Evolutionary conservation across 2,329 filamentous ascomycete species (phyloP), one percentile per base, ranked within the genome.

Genomic region (Seiridium cupressi): DNA sequence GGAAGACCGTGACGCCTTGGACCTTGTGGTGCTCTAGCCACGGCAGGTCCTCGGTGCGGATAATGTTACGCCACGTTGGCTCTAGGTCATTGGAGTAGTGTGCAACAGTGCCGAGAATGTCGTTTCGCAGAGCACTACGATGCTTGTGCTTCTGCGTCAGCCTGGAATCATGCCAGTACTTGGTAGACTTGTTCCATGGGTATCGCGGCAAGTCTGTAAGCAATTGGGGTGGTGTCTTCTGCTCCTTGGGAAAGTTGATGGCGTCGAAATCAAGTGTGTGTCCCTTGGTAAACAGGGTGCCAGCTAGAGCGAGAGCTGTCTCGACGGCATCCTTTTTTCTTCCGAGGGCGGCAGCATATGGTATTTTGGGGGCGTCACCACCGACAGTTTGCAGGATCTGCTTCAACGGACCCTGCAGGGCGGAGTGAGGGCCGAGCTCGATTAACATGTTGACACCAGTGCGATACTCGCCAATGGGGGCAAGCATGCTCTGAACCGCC

Each of bases 1-100:
- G 83, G 67, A 84, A 86, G 40, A 85, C 79, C 2, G 77, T 79
- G 36, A 84, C 70, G 9, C 79, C 83, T 64, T 87, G 83, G 70
- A 88, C 81, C 59, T 73, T 74, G 72, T 88, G 86, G 64, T 87
- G 81, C 49, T 81, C 77, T 5, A 86, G 74, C 76, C 87, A 89
- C 1, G 87, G 82, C 0, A 83, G 66, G 59, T 83, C 79, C 44
- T 81, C 78, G 1, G 78, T 64, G 9, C 74, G 74, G 36, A 84
- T 66, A 32, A 79, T 74, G 60, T 81, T 82, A 44, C 81, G 73
- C 81, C 81, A 84, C 0, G 72, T 77, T 0, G 79, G 79, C 64
- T 81, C 78, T 2, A 77, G 63, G 8, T 79, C 77, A 53, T 72
- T 81, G 11, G 74, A 80, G 51, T 75, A 75, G 61, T 78, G 75